Conservation (phyloP, 176 grass and related monocot species). For the Ensete glaucum region DNA sequence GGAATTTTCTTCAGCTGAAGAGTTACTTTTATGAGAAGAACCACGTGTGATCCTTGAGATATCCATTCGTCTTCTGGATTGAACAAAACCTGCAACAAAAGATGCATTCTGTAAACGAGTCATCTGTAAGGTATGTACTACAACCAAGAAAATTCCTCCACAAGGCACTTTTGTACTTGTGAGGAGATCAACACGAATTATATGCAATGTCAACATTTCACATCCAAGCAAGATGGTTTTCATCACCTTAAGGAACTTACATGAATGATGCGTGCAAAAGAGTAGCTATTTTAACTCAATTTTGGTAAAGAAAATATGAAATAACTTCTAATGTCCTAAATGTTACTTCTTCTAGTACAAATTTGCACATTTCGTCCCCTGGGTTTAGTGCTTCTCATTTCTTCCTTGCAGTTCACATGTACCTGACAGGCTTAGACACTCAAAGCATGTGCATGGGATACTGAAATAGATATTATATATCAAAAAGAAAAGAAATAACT, state of each 20-base stretch:
- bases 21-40: background rate
- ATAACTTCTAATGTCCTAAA: background rate
- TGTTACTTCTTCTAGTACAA: background rate
- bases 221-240: background rate
- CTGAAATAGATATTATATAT: too few species aligned
- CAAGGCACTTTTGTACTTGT: background rate
- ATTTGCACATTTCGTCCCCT: too few species aligned
- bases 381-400: too few species aligned
- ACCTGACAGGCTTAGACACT: too few species aligned
- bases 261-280: too few species aligned
- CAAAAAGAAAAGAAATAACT: too few species aligned
- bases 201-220: too few species aligned
- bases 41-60: background rate
- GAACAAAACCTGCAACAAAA: constrained; percentile 8
- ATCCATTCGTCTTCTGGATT: background rate
- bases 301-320: background rate
- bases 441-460: too few species aligned
- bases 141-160: background rate
- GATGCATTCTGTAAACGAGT: background rate
- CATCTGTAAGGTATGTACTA: background rate
- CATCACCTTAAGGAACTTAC: too few species aligned
- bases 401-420: too few species aligned
- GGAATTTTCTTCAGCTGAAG: constrained; percentile 3
- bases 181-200: background rate
- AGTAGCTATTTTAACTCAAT: background rate